Evolutionary conservation across 768 basidiomycete genomes (phyloP), one percentile per base, ranked within the genome.

Genomic region (Arthromyces matolae): DNA sequence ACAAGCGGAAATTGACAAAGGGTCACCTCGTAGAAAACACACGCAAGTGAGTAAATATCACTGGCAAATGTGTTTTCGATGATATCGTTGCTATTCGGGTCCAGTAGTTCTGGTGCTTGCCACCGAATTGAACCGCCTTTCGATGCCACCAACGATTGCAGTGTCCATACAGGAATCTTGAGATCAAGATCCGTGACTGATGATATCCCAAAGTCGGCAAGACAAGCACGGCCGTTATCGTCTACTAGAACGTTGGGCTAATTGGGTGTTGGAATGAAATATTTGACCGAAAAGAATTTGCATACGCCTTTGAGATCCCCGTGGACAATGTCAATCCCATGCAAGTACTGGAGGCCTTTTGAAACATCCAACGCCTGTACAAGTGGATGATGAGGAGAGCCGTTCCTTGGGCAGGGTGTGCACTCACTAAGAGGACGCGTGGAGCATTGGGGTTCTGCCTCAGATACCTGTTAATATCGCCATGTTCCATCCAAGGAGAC

Each of bases 401-500:
- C n/a, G n/a, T n/a, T n/a, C n/a, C n/a, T n/a, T n/a, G n/a, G n/a
- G n/a, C n/a, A n/a, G n/a, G n/a, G n/a, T n/a, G n/a, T n/a, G n/a
- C n/a, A 45, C 45, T 2, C 13, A 38, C 45, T n/a, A 47, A 23
- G 31, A 13, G 41, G 9, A 42, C 8, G n/a, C 51, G 51, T 20
- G 45, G n/a, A 20, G 33, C 45, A n/a, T n/a, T 16, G 3, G 37
- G 41, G 1, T 34, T 28, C 6, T 13, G 14, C 16, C 32, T 25
- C 22, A 55, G 19, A 20, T 43, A 49, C 2, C 10, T 13, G 16
- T 19, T 8, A 8, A 55, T n/a, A 25, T 52, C 18, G 5, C 51
- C 51, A 23, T 28, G 29, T 7, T 49, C 47, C 44, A 51, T 55
- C 51, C 42, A 59, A 1, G 58, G 51, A 9, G 53, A 57, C 1